Evolutionary conservation across 2,329 filamentous ascomycete genomes (phyloP).

Genomic region (Sporothrix mexicana): DNA sequence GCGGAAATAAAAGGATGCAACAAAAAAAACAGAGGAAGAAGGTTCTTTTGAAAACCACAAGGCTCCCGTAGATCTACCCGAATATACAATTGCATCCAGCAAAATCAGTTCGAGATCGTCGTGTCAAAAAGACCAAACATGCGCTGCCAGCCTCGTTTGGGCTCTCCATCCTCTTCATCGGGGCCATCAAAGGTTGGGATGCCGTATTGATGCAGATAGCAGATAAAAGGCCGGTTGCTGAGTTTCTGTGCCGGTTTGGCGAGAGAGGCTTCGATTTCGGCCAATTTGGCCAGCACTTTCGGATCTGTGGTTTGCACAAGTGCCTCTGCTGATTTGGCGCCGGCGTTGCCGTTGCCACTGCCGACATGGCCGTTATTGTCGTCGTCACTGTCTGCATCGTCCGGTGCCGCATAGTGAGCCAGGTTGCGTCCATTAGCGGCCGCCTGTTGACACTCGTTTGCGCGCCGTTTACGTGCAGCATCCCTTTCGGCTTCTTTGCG

Average conservation of each 20-base stretch:
- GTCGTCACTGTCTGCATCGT: background rate
- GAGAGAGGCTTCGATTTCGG: background rate
- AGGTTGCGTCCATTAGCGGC: background rate
- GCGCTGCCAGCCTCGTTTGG: conserved; percentile 58
- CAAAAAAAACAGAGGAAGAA: background rate
- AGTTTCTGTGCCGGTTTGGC: conserved; percentile 30
- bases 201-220: conserved; percentile 75
- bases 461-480: no score
- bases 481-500: background rate
- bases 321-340: background rate
- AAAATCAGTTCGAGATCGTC: conserved; percentile 50
- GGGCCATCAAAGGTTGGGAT: conserved; percentile 55
- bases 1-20: background rate
- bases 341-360: background rate
- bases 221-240: conserved; percentile 67
- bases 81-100: background rate
- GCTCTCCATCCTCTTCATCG: background rate
- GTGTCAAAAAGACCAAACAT: conserved; percentile 70
- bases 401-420: background rate
- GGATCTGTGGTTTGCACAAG: background rate
- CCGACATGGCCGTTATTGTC: background rate
- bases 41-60: background rate
- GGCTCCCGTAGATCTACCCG: no score
- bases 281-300: background rate
- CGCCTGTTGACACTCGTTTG: background rate